These are phyloP conservation scores for Excoecaria cochinchinensis DNA, from an alignment of 345 rosid genomes.

Conservation along the genomic window DNA sequence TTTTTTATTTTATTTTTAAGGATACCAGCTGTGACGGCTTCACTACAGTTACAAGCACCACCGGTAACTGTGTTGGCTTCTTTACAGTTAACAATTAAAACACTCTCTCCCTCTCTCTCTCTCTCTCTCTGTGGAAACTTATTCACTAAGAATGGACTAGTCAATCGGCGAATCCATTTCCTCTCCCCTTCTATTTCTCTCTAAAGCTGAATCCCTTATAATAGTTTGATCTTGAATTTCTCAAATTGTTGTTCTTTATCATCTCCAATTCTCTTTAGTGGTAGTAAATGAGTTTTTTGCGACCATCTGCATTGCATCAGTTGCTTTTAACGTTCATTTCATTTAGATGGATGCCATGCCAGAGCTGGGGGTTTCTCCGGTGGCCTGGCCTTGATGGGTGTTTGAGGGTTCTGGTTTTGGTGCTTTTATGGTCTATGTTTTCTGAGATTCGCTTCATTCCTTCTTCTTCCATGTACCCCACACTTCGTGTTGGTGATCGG, in stretches of 20 bases:
- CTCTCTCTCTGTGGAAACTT: slow-evolving; percentile 20
- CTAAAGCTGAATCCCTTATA: neutral
- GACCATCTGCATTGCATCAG: slow-evolving; percentile 33
- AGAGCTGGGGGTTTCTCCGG: slow-evolving; percentile 42
- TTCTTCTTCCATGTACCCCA: slow-evolving; percentile 48
- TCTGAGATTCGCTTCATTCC: slow-evolving; percentile 39
- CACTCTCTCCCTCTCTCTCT: too few species aligned
- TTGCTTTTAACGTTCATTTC: slow-evolving; percentile 18
- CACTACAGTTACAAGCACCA: too few species aligned
- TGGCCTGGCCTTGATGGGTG: slow-evolving; percentile 45
- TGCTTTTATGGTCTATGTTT: slow-evolving; percentile 41
- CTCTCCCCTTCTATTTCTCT: neutral
- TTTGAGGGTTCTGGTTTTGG: slow-evolving; percentile 24
- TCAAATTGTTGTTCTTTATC: neutral
- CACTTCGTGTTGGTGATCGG: slow-evolving; percentile 48
- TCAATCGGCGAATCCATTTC: neutral
- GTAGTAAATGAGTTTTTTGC: slow-evolving; percentile 37
- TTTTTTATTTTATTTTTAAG: too few species aligned
- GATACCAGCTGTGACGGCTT: too few species aligned
- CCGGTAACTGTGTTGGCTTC: too few species aligned
- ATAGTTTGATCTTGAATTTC: neutral
- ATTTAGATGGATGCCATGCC: slow-evolving; percentile 43
- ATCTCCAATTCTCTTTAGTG: neutral
- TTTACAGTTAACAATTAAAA: too few species aligned
- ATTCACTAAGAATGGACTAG: slow-evolving; percentile 10